Conservation (phyloP, 2,329 filamentous ascomycete genomes). For the Thermoascus crustaceus region DNA sequence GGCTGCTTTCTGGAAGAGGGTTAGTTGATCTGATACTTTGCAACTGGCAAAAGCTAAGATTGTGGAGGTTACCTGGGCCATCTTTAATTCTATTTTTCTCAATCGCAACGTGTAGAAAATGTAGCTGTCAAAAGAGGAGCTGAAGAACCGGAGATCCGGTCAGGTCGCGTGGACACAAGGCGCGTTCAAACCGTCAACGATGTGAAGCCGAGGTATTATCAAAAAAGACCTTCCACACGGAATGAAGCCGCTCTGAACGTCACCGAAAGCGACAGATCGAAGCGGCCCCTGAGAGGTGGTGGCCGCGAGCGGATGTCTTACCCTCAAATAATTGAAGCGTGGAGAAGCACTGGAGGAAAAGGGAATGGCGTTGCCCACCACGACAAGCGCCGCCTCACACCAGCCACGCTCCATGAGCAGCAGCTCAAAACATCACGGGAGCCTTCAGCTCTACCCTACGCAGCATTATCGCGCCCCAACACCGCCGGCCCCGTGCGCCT, state of each 20-base stretch:
- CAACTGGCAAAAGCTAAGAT: background rate
- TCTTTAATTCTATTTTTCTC: no score
- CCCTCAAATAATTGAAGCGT: background rate
- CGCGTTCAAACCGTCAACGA: background rate
- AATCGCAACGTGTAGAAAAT: no score
- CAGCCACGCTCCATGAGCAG: slow-evolving; percentile 6
- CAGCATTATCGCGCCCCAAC: background rate
- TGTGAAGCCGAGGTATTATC: background rate
- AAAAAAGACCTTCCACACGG: background rate
- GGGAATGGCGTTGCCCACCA: slow-evolving; percentile 24
- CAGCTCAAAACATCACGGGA: slow-evolving; percentile 17
- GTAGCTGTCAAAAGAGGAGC: background rate
- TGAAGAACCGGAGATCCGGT: no score
- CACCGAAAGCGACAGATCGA: no score
- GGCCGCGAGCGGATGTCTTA: background rate
- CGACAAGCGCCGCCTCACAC: slow-evolving; percentile 16
- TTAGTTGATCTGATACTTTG: slow-evolving; percentile 5
- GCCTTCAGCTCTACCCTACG: background rate
- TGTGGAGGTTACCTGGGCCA: slow-evolving; percentile 14
- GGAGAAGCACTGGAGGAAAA: slow-evolving; percentile 2
- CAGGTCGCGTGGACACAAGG: background rate
- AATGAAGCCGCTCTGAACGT: no score
- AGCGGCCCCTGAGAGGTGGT: background rate
- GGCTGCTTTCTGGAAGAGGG: slow-evolving; percentile 37
- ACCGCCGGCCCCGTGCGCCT: background rate